Evolutionary conservation across 2,329 filamentous ascomycete species (phyloP).

Genomic region (Aschersonia sp.): DNA sequence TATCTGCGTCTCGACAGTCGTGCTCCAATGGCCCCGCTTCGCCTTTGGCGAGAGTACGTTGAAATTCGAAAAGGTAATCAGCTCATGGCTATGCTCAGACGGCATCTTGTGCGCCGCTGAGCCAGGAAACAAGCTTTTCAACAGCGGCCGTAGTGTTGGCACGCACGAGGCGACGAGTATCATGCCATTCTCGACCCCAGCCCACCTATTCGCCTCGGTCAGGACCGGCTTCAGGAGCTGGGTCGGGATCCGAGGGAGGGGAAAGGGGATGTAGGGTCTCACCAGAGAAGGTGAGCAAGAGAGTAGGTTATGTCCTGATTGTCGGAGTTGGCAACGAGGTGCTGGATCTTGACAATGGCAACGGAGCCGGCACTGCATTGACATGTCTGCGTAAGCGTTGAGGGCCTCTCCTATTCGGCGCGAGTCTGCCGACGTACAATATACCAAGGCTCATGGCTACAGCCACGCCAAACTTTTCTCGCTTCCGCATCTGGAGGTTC

Average conservation of each 20-base stretch:
- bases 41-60: constrained; percentile 1
- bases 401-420: no score
- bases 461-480: constrained; percentile 4
- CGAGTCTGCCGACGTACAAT: constrained; percentile 1
- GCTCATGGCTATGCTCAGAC: not conserved
- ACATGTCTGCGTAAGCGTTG: not conserved
- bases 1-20: constrained; percentile 2
- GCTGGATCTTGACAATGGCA: constrained; percentile 3
- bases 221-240: not conserved
- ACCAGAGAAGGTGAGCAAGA: constrained; percentile 3
- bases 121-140: constrained; percentile 2
- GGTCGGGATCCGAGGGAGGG: no score
- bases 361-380: constrained; percentile 2
- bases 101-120: not conserved
- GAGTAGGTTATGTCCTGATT: constrained; percentile 4
- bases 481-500: constrained; percentile 4
- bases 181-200: constrained; percentile 4
- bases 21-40: constrained; percentile 3
- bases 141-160: constrained; percentile 2
- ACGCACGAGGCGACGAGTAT: constrained; percentile 4
- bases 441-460: constrained; percentile 4
- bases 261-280: not conserved
- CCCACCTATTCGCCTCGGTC: constrained; percentile 1
- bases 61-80: constrained; percentile 4
- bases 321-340: constrained; percentile 3